Evolutionary conservation across 805 yeast genomes (phyloP).

Genomic region (Teunomyces barrocoloradensis): DNA sequence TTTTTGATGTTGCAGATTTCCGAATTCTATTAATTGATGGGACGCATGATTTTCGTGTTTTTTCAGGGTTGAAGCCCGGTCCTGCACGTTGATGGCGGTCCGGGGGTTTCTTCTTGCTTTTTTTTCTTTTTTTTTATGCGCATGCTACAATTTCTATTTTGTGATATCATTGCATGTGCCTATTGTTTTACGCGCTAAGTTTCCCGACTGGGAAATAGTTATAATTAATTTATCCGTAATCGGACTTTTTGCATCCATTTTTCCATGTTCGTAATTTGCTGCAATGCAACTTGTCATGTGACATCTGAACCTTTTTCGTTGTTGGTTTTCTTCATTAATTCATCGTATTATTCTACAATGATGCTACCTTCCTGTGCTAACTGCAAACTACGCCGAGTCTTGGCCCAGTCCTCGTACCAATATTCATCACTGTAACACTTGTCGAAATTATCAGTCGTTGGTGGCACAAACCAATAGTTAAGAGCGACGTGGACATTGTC

Average conservation of each 20-base stretch:
- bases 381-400: slow-evolving; percentile 35
- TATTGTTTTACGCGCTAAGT: no score
- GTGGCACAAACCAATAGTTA: slow-evolving; percentile 77
- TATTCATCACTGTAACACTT: slow-evolving; percentile 47
- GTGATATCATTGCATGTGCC: no score
- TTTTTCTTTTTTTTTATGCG: background rate
- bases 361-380: background rate
- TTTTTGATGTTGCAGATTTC: background rate
- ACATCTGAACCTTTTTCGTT: background rate
- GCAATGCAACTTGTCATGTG: slow-evolving; percentile 1
- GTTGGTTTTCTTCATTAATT: background rate
- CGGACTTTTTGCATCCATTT: slow-evolving; percentile 4
- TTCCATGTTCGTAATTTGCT: background rate
- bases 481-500: slow-evolving; percentile 53
- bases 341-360: background rate
- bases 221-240: no score
- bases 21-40: background rate
- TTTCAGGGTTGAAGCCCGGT: slow-evolving; percentile 4
- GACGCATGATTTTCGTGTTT: background rate
- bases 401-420: slow-evolving; percentile 53
- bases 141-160: no score
- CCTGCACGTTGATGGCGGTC: background rate
- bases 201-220: no score
- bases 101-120: background rate
- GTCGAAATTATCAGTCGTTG: slow-evolving; percentile 32